These are phyloP conservation scores for Davidsoniella neocaledoniae DNA, from an alignment of 2,329 filamentous ascomycete genomes.

Conservation along the genomic window DNA sequence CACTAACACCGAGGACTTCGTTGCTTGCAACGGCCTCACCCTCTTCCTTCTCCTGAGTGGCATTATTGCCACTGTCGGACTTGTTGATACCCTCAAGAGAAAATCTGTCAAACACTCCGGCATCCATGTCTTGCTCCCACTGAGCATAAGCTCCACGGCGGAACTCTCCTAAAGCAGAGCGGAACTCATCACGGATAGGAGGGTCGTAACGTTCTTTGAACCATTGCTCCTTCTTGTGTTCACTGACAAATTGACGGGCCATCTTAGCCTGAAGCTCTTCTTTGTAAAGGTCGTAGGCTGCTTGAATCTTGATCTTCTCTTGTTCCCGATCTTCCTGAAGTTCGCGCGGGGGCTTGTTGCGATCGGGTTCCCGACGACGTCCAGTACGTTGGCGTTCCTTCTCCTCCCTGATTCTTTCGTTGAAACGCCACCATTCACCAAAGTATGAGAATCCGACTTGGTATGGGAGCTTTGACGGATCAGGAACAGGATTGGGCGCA, in stretches of 20 bases:
- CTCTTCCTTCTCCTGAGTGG: constrained; percentile 82
- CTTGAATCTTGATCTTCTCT: constrained; percentile 63
- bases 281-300: constrained; percentile 49
- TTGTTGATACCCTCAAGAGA: constrained; percentile 89
- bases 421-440: constrained; percentile 71
- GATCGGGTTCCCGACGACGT: constrained; percentile 47
- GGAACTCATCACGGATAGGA: constrained; percentile 60
- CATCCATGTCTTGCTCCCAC: constrained; percentile 77
- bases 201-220: constrained; percentile 89
- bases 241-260: constrained; percentile 75
- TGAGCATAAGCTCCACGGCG: constrained; percentile 64
- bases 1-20: constrained; percentile 82
- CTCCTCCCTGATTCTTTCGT: constrained; percentile 69
- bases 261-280: constrained; percentile 58
- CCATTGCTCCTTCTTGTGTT: constrained; percentile 94
- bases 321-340: constrained; percentile 58
- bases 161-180: constrained; percentile 60
- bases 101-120: constrained; percentile 82
- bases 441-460: constrained; percentile 78
- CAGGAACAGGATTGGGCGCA: constrained; percentile 48
- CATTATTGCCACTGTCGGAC: constrained; percentile 73
- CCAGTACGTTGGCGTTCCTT: constrained; percentile 56
- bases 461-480: constrained; percentile 56
- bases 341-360: constrained; percentile 46
- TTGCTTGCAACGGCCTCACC: constrained; percentile 83